Evolutionary conservation across 176 grass and related monocot species (phyloP).

Genomic region (Rhynchospora breviuscula): DNA sequence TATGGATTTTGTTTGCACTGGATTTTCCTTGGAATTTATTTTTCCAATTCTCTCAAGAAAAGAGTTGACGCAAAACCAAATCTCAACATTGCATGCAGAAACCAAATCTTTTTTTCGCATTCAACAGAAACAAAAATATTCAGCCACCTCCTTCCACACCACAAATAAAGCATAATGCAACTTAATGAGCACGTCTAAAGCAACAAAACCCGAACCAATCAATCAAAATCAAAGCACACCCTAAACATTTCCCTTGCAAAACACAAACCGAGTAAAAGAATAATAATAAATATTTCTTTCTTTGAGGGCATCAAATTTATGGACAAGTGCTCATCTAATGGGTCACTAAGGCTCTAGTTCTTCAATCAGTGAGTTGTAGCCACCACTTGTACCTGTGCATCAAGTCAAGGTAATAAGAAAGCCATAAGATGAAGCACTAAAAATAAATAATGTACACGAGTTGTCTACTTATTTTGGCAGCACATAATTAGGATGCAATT

Average conservation of each 20-base stretch:
- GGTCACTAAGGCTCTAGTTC: background rate
- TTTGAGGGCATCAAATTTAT: constrained; percentile 13
- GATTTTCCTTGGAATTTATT: too few species aligned
- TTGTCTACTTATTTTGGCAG: too few species aligned
- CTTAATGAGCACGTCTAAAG: background rate
- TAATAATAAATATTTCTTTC: constrained; percentile 7
- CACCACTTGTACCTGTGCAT: constrained; percentile 14
- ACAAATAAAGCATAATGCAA: background rate
- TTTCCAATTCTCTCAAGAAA: too few species aligned
- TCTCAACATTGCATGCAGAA: too few species aligned
- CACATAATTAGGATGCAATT: too few species aligned
- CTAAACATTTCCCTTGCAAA: background rate
- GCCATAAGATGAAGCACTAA: background rate
- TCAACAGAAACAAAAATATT: background rate
- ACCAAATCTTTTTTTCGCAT: background rate
- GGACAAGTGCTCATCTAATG: background rate
- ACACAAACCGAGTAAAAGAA: background rate
- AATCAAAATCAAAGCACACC: constrained; percentile 5
- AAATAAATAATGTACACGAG: too few species aligned
- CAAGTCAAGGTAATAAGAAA: background rate
- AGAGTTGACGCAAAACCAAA: too few species aligned
- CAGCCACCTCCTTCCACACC: background rate
- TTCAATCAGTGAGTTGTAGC: constrained; percentile 23
- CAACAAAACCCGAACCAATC: background rate
- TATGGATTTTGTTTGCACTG: too few species aligned